Evolutionary conservation across 352 stramenopile species (phyloP).

Genomic region (Phytophthora fragariae): DNA sequence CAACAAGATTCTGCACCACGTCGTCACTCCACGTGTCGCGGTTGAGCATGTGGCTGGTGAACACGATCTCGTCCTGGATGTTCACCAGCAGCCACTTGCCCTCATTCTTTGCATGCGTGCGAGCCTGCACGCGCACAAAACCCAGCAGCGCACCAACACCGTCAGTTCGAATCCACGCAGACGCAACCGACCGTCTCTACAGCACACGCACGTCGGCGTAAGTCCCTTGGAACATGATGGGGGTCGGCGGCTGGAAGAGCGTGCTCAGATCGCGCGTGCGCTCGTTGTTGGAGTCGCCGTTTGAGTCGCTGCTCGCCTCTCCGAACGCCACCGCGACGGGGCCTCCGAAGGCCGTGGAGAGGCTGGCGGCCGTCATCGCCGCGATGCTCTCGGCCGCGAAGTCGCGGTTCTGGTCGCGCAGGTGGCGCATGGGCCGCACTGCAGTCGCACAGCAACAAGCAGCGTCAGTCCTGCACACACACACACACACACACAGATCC

Average conservation of each 20-base stretch:
- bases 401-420: constrained; percentile 79
- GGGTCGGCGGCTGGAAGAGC: constrained; percentile 80
- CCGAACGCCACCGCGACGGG: constrained; percentile 19
- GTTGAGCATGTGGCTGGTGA: constrained; percentile 96
- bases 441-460: background rate
- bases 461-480: background rate
- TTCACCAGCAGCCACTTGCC: constrained; percentile 95
- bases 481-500: too few species aligned
- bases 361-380: constrained; percentile 63
- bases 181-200: too few species aligned
- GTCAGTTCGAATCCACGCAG: background rate
- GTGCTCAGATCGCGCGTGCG: constrained; percentile 63
- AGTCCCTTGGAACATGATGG: constrained; percentile 82
- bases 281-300: constrained; percentile 9
- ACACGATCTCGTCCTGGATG: constrained; percentile 95
- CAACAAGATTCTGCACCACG: constrained; percentile 94
- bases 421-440: constrained; percentile 58
- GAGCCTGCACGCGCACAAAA: constrained; percentile 44
- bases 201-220: constrained; percentile 68
- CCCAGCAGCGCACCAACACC: background rate
- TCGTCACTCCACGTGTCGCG: constrained; percentile 96
- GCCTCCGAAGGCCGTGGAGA: constrained; percentile 56
- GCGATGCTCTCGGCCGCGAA: constrained; percentile 87
- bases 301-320: constrained; percentile 5
- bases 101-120: constrained; percentile 83